A percentile compares a stretch with the other conserved stretches of the same genome.
These are phyloP conservation scores for Gastrolobium villosum DNA, from an alignment of 306 rosid genomes.

Conservation along the genomic window DNA sequence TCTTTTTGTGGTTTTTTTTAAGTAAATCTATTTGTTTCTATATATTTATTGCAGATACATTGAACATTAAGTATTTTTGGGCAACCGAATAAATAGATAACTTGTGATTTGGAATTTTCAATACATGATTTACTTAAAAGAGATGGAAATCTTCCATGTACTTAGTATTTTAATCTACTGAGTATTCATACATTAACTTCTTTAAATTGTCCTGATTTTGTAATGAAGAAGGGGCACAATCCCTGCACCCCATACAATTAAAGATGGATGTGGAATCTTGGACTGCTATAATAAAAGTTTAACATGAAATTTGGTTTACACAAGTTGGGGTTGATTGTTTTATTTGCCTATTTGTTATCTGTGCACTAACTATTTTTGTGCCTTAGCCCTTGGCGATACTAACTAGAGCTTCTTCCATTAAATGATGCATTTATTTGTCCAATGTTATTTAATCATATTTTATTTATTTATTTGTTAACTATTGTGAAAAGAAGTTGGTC, in stretches of 20 bases:
- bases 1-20: not conserved
- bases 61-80: not conserved
- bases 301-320: not conserved
- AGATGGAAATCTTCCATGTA: not conserved
- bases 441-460: not conserved
- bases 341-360: not conserved
- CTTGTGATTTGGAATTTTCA: not conserved
- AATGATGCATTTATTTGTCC: not conserved
- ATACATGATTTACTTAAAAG: not conserved
- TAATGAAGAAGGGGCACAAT: not conserved
- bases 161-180: constrained; percentile 10
- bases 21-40: not conserved
- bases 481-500: not conserved
- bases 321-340: not conserved
- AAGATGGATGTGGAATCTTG: not conserved
- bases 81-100: constrained; percentile 10
- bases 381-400: not conserved
- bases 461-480: not conserved
- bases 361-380: not conserved
- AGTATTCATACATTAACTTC: not conserved
- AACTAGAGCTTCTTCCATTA: not conserved
- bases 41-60: not conserved
- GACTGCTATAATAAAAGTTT: not conserved
- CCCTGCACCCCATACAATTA: not conserved
- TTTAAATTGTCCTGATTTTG: not conserved